Conservation (phyloP, 2,329 filamentous ascomycete species). For the Coleophoma crateriformis region DNA sequence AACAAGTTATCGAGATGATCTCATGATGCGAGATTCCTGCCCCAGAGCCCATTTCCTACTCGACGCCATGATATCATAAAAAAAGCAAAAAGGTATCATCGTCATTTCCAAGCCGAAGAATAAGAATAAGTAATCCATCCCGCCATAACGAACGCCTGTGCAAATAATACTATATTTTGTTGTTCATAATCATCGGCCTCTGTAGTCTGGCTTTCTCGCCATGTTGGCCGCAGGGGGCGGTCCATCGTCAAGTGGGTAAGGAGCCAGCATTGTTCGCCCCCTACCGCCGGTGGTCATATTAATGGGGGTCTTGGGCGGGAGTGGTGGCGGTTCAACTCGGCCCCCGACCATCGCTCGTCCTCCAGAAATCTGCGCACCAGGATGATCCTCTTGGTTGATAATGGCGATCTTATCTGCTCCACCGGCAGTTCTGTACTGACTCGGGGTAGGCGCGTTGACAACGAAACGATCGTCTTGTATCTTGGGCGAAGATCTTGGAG, state of each 20-base stretch:
- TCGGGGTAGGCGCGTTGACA: slow-evolving; percentile 51
- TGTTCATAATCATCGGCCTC: slow-evolving; percentile 2
- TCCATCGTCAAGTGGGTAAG: slow-evolving; percentile 77
- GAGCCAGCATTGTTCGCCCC: slow-evolving; percentile 25
- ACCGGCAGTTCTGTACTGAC: slow-evolving; percentile 49
- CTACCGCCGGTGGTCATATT: slow-evolving; percentile 23
- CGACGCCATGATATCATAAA: no score
- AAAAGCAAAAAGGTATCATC: no score
- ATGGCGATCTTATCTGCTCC: slow-evolving; percentile 67
- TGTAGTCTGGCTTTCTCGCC: slow-evolving; percentile 65
- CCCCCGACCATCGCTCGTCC: slow-evolving; percentile 9
- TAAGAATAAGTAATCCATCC: no score
- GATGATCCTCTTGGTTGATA: slow-evolving; percentile 51
- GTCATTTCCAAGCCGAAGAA: no score
- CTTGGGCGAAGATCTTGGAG: slow-evolving; percentile 23
- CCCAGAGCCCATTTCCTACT: no score
- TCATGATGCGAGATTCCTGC: no score
- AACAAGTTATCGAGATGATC: no score
- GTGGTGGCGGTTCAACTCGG: slow-evolving; percentile 55
- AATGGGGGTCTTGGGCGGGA: slow-evolving; percentile 74
- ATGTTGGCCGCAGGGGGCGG: slow-evolving; percentile 82
- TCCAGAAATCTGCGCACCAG: slow-evolving; percentile 27
- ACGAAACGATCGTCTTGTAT: slow-evolving; percentile 41
- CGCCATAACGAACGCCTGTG: no score
- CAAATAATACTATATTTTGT: no score